These are phyloP conservation scores for Suhomyces chickasaworum DNA, from an alignment of 1,139 yeast species.

Conservation along the genomic window DNA sequence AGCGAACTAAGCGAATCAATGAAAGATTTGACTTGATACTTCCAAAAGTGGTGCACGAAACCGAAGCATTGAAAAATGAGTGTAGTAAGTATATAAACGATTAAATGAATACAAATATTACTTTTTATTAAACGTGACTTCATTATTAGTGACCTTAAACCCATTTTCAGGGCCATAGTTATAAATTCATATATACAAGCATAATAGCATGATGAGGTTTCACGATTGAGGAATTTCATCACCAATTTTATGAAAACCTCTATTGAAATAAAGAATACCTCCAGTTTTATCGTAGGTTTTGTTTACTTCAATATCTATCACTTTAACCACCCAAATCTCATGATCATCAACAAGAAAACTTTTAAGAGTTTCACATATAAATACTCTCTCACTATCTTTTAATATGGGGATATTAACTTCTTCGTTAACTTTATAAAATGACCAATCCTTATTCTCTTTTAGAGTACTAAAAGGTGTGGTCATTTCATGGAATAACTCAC, in stretches of 20 bases:
- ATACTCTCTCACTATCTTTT: constrained; percentile 57
- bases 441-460: constrained; percentile 30
- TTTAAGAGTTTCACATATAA: constrained; percentile 60
- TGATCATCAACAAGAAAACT: constrained; percentile 72
- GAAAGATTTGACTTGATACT: constrained; percentile 44
- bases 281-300: constrained; percentile 40
- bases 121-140: constrained; percentile 1
- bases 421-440: constrained; percentile 20
- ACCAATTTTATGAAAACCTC: constrained; percentile 64
- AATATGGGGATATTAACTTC: constrained; percentile 57
- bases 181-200: constrained; percentile 1
- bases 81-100: constrained; percentile 12
- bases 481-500: constrained; percentile 47
- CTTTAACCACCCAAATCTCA: constrained; percentile 83
- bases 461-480: constrained; percentile 52
- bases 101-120: constrained; percentile 3
- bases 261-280: constrained; percentile 65
- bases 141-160: background rate
- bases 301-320: constrained; percentile 51
- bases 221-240: constrained; percentile 22
- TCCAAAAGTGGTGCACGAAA: constrained; percentile 32
- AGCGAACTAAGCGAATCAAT: constrained; percentile 32
- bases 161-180: background rate
- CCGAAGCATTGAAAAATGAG: constrained; percentile 16
- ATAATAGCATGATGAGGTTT: background rate